Evolutionary conservation across 2,329 filamentous ascomycete species (phyloP).

Genomic region (Graphium sp.): DNA sequence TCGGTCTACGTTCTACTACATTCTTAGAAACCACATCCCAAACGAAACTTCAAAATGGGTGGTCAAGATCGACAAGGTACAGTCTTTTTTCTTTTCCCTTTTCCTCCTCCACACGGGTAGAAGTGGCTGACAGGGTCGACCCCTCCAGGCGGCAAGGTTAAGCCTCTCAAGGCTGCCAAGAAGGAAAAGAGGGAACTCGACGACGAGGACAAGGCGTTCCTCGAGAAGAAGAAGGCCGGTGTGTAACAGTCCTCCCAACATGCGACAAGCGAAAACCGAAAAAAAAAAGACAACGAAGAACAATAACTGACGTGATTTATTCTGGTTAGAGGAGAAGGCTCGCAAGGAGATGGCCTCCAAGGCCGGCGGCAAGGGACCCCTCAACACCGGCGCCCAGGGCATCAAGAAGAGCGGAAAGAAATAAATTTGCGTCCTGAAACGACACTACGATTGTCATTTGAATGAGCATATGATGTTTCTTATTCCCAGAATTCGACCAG

Average conservation of each 20-base stretch:
- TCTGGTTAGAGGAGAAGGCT: slow-evolving; percentile 59
- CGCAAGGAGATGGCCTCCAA: slow-evolving; percentile 71
- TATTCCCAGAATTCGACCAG: no score
- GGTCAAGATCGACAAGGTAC: slow-evolving; percentile 49
- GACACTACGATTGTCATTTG: no score
- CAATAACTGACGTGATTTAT: slow-evolving; percentile 1
- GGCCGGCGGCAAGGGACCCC: slow-evolving; percentile 72
- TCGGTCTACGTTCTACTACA: no score
- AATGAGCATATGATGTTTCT: no score
- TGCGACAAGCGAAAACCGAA: no score
- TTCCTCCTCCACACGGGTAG: not conserved
- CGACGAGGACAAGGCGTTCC: slow-evolving; percentile 71
- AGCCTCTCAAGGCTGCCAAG: slow-evolving; percentile 80
- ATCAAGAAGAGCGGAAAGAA: slow-evolving; percentile 99
- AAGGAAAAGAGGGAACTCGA: slow-evolving; percentile 70
- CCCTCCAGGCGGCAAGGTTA: slow-evolving; percentile 58
- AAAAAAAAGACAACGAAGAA: no score
- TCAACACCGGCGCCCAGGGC: slow-evolving; percentile 70
- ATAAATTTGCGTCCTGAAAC: no score
- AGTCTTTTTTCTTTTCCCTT: slow-evolving; percentile 1
- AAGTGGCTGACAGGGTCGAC: slow-evolving; percentile 1
- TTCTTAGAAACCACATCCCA: not conserved
- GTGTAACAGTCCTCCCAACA: no score
- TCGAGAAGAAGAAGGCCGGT: slow-evolving; percentile 75
- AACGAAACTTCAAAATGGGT: slow-evolving; percentile 34